Base-by-base conservation (phyloP, 345 rosid species). In the Moricandia arvensis region DNA sequence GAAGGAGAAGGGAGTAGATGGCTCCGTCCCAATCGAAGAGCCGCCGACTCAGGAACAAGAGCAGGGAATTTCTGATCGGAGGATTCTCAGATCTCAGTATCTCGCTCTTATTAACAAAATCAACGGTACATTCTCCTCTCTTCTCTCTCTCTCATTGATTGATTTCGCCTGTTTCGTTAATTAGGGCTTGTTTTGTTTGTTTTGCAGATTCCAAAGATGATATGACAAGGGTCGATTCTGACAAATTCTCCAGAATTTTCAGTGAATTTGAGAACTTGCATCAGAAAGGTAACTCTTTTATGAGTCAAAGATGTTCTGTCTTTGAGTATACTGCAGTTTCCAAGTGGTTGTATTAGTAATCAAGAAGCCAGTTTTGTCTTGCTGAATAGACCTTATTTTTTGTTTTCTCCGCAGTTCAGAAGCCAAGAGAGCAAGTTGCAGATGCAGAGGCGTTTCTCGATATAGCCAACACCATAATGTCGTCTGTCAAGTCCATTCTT, bases 361-460 rank as follows among this genome's bases (percentile, higher is more conserved):
- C 24, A 21, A 21, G 24, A 21, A 21, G 24, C 24, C 24, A 21
- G 24, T 21, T 21, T 21, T 21, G 24, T 21, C 24, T 21, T 21
- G 24, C 24, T 21, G 24, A 21, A 21, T 21, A 21, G 24, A 21
- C 24, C 24, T 2, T n/a, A n/a, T 21, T 21, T 21, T 21, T 21
- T 21, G 24, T 21, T 43, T 43, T 12, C 21, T 6, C 24, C 24
- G 47, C 85, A 91, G 97, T 94, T 69, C 86, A 77, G 38, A 91
- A 84, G 81, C 97, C 98, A 0, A 85, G 97, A 81, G 98, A 94
- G 80, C 97, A 90, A 81, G 84, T 94, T 47, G 96, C 93, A 4
- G 97, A 93, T 79, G 98, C 98, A 12, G 97, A 94, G 77, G 96
- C 95, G 6, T 80, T 94, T 71, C 49, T 89, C 66, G 97, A 86